Base-by-base conservation (phyloP, 352 stramenopile genomes). In the Blastocystis hominis region DNA sequence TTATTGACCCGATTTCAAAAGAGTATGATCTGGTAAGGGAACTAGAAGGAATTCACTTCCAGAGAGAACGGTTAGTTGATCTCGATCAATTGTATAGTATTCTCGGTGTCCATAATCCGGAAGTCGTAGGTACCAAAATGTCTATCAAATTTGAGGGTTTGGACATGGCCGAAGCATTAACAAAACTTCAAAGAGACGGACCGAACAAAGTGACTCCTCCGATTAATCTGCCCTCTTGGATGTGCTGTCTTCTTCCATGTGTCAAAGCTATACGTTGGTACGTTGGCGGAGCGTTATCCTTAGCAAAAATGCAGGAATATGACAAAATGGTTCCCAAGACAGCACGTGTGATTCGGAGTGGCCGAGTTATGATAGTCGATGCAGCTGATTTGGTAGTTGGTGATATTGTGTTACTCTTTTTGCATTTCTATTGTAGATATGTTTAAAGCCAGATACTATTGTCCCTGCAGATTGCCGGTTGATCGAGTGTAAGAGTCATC, bases 1-100 rank as follows among this genome's bases (percentile, higher is more conserved):
- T 86, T 7, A 86, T 86, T 50, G 61, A 86, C 34, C 75, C 75
- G n/a, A 77, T 86, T 44, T 75, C 61, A 17, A 86, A 86, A 24
- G 55, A 86, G 46, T 86, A 86, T 76, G 61, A 86, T 36, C 55
- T 86, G 7, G 68, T 78, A 78, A 30, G 5, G 13, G 6, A 61
- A 0, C 3, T 20, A 30, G 0, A 24, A 10, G 30, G 15, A 20
- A 38, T 30, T 61, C 9, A 78, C 6, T 7, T 61, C 10, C 36
- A 78, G 75, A 80, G 75, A 86, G 75, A 86, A 38, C 55, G 55
- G 6, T 40, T 86, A 53, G 47, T 86, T 50, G 75, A 86, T 44
- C 44, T 86, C 9, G 17, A 34, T 72, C 75, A n/a, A 15, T n/a
- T 86, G 17, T 86, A 77, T 34, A 40, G 50, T 68, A 69, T 86